Evolutionary conservation across 345 rosid species (phyloP), one percentile per base, ranked within the genome.

Genomic region (Jatropha curcas): DNA sequence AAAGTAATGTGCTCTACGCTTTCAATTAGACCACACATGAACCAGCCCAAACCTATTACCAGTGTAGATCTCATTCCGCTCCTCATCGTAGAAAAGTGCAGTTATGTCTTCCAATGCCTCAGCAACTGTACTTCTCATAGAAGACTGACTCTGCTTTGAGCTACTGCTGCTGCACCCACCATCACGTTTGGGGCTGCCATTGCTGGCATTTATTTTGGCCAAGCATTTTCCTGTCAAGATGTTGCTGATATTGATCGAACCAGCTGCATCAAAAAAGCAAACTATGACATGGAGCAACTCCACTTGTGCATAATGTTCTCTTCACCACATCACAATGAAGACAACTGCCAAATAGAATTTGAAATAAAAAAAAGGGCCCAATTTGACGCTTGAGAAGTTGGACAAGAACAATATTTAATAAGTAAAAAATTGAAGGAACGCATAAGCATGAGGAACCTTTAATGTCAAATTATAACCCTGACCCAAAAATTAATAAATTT

Each of bases 211-310:
- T 82, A 92, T 91, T 74, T 95, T 95, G 2, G 94, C 97, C 68
- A 91, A 84, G 85, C 98, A 95, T 78, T 95, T 95, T 72, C 99
- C 98, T 1, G 96, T 93, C 90, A 91, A 79, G 79, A 95, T 95
- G 60, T 88, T 95, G 88, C 97, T 91, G 69, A 95, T 77, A 78
- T 93, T 92, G 74, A 95, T 93, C 0, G 99, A 93, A 0, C 97
- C 98, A 75, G 93, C 93, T 88, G 90, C 77, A 76, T n/a, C 69
- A 70, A 64, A 58, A 74, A 79, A 71, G 24, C 31, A 56, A 60
- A 25, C 3, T n/a, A 33, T 69, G 33, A 75, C 41, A 65, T 20
- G 7, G 2, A 13, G 60, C 4, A 58, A 46, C 43, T 59, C 9
- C 27, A 19, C 53, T 48, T 16, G 19, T 4, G n/a, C 16, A 48